phyloP scores from a whole-genome alignment of 2,329 filamentous ascomycete genomes.

The Pseudogymnoascus sp. region DNA sequence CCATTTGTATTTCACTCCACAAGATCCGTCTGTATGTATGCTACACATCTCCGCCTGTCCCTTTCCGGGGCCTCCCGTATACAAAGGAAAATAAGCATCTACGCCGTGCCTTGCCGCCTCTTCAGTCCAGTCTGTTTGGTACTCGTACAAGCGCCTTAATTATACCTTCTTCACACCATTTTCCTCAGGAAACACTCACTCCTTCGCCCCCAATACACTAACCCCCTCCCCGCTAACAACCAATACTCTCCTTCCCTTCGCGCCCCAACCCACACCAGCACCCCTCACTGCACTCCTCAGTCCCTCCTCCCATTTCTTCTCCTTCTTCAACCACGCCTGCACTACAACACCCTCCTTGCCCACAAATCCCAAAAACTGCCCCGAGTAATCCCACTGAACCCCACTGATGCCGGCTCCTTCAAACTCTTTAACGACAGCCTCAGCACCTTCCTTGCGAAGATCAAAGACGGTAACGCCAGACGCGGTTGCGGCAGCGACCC shows the following conservation, averaged over 20 bases:
- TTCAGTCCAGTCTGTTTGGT: not conserved
- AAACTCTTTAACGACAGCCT: conserved; percentile 72
- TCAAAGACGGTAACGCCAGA: conserved; percentile 82
- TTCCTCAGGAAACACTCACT: conserved; percentile 14
- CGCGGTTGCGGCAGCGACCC: conserved; percentile 78
- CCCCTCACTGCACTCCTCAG: conserved; percentile 68
- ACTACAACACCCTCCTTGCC: conserved; percentile 76
- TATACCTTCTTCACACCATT: conserved; percentile 10
- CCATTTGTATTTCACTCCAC: not conserved
- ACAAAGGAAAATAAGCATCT: not conserved
- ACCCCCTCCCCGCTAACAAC: conserved; percentile 30
- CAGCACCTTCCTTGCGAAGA: conserved; percentile 81
- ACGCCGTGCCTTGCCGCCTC: conserved; percentile 7
- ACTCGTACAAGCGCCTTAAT: conserved; percentile 3
- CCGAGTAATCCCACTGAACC: conserved; percentile 87
- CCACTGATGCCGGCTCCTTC: conserved; percentile 73
- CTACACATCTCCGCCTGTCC: not conserved
- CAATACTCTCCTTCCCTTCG: conserved; percentile 51
- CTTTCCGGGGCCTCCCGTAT: not conserved
- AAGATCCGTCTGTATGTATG: not conserved
- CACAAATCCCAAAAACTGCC: conserved; percentile 79
- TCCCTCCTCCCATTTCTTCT: conserved; percentile 84
- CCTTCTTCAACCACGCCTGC: conserved; percentile 79
- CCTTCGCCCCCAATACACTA: conserved; percentile 55
- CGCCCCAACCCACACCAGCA: conserved; percentile 69